Conservation (phyloP, 1,284 basidiomycete genomes). For the Papiliotrema flavescens region DNA sequence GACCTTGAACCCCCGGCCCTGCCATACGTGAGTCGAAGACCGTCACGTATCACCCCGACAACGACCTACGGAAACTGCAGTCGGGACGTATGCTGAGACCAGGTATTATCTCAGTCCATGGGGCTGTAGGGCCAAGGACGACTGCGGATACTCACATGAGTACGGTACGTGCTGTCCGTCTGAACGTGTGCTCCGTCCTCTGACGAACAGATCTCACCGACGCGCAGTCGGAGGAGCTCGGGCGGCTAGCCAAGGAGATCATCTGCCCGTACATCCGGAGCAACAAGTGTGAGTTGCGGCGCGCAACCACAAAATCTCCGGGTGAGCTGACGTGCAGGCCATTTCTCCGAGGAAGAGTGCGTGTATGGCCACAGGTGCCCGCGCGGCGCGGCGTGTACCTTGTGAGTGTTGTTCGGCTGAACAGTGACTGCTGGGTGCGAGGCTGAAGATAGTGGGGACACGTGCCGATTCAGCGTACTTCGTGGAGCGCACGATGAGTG, state of each 20-base stretch:
- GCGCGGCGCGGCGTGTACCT: constrained; percentile 27
- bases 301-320: not conserved
- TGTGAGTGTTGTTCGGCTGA: constrained; percentile 15
- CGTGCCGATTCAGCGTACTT: constrained; percentile 34
- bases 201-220: constrained; percentile 26
- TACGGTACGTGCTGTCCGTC: constrained; percentile 22
- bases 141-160: constrained; percentile 40
- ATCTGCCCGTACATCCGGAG: constrained; percentile 34
- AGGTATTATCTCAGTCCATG: constrained; percentile 25
- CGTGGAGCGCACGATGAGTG: constrained; percentile 36
- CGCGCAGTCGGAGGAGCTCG: constrained; percentile 33
- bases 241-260: constrained; percentile 37
- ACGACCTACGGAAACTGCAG: too few relatives aligned
- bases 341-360: constrained; percentile 37
- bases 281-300: constrained; percentile 30
- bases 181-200: too few relatives aligned
- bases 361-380: constrained; percentile 42
- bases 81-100: too few relatives aligned
- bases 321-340: constrained; percentile 11
- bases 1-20: constrained; percentile 24
- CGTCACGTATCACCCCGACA: too few relatives aligned
- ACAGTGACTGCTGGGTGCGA: not conserved
- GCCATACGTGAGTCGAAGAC: constrained; percentile 32
- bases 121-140: constrained; percentile 36
- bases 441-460: constrained; percentile 25